Percentiles rank a stretch among this genome's conserved stretches.
Evolutionary conservation across 2,329 filamentous ascomycete species (phyloP).

Genomic region (Penicillium brasilianum): DNA sequence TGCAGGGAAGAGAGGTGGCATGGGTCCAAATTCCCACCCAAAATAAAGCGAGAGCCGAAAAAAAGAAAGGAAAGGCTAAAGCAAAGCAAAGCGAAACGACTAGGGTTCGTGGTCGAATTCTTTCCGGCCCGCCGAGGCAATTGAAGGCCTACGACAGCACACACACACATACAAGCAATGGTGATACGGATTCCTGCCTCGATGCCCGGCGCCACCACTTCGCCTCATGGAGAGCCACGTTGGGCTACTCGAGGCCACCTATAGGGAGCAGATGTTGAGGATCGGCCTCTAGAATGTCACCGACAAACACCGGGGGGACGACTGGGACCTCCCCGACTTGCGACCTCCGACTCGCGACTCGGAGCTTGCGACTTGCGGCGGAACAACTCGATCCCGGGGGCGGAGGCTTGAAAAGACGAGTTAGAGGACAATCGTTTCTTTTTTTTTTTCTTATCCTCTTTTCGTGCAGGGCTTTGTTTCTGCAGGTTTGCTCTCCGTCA

Average conservation of each 20-base stretch:
- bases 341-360: slow-evolving; percentile 1
- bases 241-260: slow-evolving; percentile 31
- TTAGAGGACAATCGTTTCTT: slow-evolving; percentile 3
- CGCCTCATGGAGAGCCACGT: slow-evolving; percentile 32
- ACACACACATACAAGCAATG: slow-evolving; percentile 31
- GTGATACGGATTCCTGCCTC: slow-evolving; percentile 34
- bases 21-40: slow-evolving; percentile 13
- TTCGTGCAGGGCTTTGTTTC: slow-evolving; percentile 27
- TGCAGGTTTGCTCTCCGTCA: slow-evolving; percentile 34
- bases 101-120: slow-evolving; percentile 31
- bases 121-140: slow-evolving; percentile 31
- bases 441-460: neutral
- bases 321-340: slow-evolving; percentile 26
- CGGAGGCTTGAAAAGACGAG: neutral
- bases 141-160: slow-evolving; percentile 32
- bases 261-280: slow-evolving; percentile 16
- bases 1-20: slow-evolving; percentile 25
- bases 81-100: slow-evolving; percentile 19
- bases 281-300: slow-evolving; percentile 11
- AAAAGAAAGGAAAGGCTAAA: slow-evolving; percentile 28
- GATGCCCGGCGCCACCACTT: slow-evolving; percentile 28
- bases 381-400: slow-evolving; percentile 16
- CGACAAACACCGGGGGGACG: slow-evolving; percentile 21
- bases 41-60: slow-evolving; percentile 18
- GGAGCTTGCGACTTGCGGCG: slow-evolving; percentile 11